Evolutionary conservation across 1,139 yeast species (phyloP), one percentile per base, ranked within the genome.

Genomic region (Scheffersomyces cryptocercus): DNA sequence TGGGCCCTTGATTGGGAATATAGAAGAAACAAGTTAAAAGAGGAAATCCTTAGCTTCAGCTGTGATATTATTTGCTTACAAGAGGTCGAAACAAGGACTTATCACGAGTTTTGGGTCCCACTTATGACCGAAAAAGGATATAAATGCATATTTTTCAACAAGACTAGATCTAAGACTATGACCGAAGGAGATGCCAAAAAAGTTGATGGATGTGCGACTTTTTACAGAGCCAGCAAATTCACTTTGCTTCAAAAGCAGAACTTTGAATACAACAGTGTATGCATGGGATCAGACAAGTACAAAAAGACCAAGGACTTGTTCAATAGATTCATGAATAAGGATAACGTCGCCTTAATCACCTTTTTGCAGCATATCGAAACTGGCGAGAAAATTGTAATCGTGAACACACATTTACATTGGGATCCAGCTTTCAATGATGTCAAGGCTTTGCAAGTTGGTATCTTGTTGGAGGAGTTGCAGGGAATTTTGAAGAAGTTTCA

Each of bases 1-100:
- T 93, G 99, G 99, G 99, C 98, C 5, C 77, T 93, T 50, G 81
- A 84, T 42, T 91, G 98, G 98, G 87, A 86, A n/a, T 90, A 85
- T 66, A 84, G 99, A 67, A 81, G 85, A 59, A 83, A 85, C 46
- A 73, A 80, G 40, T 76, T 93, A 51, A 80, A 84, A 49, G 82
- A 85, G 52, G 96, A 93, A 63, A 77, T 93, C 13, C 61, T 83
- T 41, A 71, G 74, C 13, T 79, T 74, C 54, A 77, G 79, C 46
- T 76, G 91, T 28, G 98, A 93, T 63, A 73, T 95, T 36, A 68
- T 93, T 29, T 91, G 98, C 70, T 73, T 93, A 70, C 99, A 93
- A 73, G 99, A 93, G 67, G 97, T 93, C 37, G 98, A 93, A 66
- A 84, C 93, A 1, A 81, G 82, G 50, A 85, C 95, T 0, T 90